Evolutionary conservation across 139 green algal species (phyloP), one percentile per base, ranked within the genome.

Genomic region (Micractinium conductrix): DNA sequence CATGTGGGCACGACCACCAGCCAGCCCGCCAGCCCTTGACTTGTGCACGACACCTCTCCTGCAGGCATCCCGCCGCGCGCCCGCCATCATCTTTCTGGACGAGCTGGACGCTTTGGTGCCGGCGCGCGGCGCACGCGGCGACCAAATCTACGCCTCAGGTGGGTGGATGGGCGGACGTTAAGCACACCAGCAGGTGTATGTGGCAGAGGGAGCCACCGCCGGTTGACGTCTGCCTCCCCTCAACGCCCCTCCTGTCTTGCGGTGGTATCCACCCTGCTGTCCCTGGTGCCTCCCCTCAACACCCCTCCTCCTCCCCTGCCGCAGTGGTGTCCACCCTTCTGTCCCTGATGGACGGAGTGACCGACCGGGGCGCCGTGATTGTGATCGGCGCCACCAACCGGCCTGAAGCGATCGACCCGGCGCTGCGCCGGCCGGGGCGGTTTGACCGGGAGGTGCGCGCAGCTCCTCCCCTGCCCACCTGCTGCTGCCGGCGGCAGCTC

Each of bases 81-180:
- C 96, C 0, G 84, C 92, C 80, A 95, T 98, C 74, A 65, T 98
- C 8, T 96, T 98, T 55, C 79, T 98, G 43, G 96, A 98, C 81
- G 96, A 98, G 84, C 78, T 96, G 10, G 95, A 98, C 26, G 88
- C 92, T 0, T 58, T 98, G 43, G 94, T 91, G 72, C 91, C 92
- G 90, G 68, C 53, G 5, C 53, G 84, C 43, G 55, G 40, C 0
- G 43, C 55, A n/a, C 69, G 55, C 26, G 50, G 19, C 19, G 84
- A 90, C 80, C 86, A 98, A 84, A 97, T 96, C 40, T 95, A 96
- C 80, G 93, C 92, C 37, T 94, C 87, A 30, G 81, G 81, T 79
- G 17, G 43, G 79, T 1, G 5, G 16, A 1, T 30, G n/a, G n/a
- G n/a, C n/a, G n/a, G n/a, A n/a, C n/a, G n/a, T n/a, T n/a, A n/a